phyloP scores from a whole-genome alignment of 768 basidiomycete species.

The Leccinum rimulosum region DNA sequence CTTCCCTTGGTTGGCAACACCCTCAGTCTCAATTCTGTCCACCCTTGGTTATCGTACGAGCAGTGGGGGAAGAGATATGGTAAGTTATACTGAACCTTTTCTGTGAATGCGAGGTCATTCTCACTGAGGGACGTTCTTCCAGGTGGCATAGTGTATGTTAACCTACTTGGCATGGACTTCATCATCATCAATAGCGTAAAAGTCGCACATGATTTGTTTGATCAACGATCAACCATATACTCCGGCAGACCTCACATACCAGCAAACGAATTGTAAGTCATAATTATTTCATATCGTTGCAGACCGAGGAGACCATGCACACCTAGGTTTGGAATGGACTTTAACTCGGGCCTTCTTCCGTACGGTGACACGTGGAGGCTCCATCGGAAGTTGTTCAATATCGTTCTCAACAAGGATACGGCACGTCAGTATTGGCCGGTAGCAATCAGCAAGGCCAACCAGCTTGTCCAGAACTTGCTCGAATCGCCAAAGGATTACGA shows the following conservation, averaged over 20 bases:
- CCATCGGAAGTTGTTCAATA: conserved; percentile 29
- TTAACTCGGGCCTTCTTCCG: conserved; percentile 26
- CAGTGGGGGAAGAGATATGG: conserved; percentile 35
- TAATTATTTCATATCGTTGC: not conserved
- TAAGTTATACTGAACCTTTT: conserved; percentile 5
- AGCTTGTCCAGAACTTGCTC: conserved; percentile 25
- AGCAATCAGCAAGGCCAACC: conserved; percentile 17
- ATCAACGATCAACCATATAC: conserved; percentile 26
- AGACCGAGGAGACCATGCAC: not conserved
- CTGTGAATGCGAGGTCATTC: too few species aligned
- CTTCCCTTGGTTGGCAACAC: conserved; percentile 34
- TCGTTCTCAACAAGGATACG: conserved; percentile 17
- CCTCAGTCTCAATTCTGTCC: conserved; percentile 16
- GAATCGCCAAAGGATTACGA: conserved; percentile 12
- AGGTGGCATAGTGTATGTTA: conserved; percentile 28
- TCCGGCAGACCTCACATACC: conserved; percentile 26
- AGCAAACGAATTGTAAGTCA: conserved; percentile 19
- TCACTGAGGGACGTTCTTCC: not conserved
- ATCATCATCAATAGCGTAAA: conserved; percentile 24
- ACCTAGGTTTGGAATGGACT: conserved; percentile 30
- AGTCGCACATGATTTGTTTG: conserved; percentile 23
- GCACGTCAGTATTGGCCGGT: conserved; percentile 13
- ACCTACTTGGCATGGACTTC: conserved; percentile 28
- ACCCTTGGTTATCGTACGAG: conserved; percentile 35
- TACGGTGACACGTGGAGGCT: conserved; percentile 30